Conservation (phyloP, 2,329 filamentous ascomycete species). For the Fusarium fujikuroi region DNA sequence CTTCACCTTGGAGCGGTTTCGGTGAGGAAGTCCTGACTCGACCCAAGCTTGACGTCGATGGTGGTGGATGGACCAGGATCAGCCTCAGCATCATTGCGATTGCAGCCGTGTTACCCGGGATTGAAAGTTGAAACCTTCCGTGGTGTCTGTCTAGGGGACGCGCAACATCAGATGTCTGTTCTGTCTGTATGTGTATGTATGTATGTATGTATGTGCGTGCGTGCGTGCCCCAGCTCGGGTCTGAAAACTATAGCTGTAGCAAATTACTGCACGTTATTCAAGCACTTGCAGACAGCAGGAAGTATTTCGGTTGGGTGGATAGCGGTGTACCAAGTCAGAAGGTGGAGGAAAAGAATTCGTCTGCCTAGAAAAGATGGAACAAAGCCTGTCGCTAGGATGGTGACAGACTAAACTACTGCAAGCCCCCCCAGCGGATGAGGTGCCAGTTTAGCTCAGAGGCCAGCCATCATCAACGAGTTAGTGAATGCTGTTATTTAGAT, state of each 20-base stretch:
- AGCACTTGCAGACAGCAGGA: neutral
- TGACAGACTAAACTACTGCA: conserved; percentile 34
- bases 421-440: conserved; percentile 20
- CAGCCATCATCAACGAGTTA: conserved; percentile 1
- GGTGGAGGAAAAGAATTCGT: conserved; percentile 31
- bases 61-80: conserved; percentile 7
- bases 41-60: neutral
- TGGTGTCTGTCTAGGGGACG: conserved; percentile 11
- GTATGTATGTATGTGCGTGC: neutral
- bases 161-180: conserved; percentile 28
- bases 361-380: conserved; percentile 40
- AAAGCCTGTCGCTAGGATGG: neutral
- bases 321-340: conserved; percentile 12
- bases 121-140: conserved; percentile 4
- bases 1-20: conserved; percentile 22
- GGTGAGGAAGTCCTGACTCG: conserved; percentile 35
- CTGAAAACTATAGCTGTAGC: neutral
- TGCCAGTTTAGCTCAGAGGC: conserved; percentile 1
- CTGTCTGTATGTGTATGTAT: conserved; percentile 8
- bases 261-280: conserved; percentile 20
- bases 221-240: neutral
- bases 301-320: conserved; percentile 1
- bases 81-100: neutral
- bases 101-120: conserved; percentile 22
- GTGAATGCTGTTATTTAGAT: neutral